These are phyloP conservation scores for Colletotrichum sp. DNA, from an alignment of 2,329 filamentous ascomycete genomes.

Conservation along the genomic window DNA sequence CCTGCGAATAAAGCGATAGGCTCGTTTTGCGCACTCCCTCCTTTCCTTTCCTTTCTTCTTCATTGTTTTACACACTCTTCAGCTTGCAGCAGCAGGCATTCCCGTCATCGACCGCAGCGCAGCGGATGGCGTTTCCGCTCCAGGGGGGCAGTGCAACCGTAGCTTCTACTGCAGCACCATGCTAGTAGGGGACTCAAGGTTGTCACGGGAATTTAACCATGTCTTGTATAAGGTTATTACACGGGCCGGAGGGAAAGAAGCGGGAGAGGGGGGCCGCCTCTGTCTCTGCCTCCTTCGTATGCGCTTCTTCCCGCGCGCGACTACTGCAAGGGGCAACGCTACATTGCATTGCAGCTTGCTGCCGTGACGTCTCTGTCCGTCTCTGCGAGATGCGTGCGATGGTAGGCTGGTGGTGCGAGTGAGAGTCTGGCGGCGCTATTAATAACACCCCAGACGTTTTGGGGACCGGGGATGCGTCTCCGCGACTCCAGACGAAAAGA, in stretches of 20 bases:
- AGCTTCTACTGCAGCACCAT: background rate
- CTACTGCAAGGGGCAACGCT: background rate
- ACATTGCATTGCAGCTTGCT: background rate
- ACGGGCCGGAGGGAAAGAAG: background rate
- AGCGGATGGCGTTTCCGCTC: background rate
- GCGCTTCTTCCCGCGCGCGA: background rate
- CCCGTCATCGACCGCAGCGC: background rate
- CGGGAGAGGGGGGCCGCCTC: background rate
- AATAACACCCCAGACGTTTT: slow-evolving; percentile 7
- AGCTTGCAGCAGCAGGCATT: background rate
- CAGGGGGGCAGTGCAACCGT: background rate
- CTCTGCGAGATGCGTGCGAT: background rate
- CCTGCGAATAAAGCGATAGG: background rate
- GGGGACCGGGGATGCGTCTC: background rate
- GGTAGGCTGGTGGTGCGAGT: background rate
- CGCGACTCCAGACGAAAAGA: slow-evolving; percentile 2
- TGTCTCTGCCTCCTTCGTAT: background rate
- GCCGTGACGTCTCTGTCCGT: background rate
- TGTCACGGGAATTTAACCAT: background rate
- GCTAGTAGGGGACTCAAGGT: background rate
- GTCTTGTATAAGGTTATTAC: background rate
- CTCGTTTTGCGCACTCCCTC: background rate
- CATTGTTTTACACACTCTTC: background rate
- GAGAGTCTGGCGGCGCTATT: background rate
- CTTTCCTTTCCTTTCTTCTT: background rate